Conservation (phyloP, 192 early-diverging fungal species). For the Chytriomyces sp. region DNA sequence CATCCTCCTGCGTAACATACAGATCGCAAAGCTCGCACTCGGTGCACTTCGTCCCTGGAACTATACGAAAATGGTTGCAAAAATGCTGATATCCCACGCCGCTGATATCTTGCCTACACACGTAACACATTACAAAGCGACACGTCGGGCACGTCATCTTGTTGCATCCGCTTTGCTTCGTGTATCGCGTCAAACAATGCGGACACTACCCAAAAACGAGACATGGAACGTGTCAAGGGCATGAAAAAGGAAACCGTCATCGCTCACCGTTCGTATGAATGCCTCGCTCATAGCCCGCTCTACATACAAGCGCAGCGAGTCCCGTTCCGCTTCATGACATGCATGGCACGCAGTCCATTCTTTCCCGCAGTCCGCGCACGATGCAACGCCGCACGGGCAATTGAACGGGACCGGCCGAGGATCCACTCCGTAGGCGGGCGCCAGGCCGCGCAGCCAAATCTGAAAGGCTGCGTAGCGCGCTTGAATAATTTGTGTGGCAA, state of each 20-base stretch:
- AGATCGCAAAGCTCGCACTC: conserved; percentile 61
- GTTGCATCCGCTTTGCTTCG: conserved; percentile 64
- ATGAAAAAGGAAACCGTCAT: neutral
- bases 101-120: conserved; percentile 62
- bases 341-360: conserved; percentile 47
- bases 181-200: conserved; percentile 53
- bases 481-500: neutral
- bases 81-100: conserved; percentile 60
- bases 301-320: conserved; percentile 57
- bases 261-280: conserved; percentile 61
- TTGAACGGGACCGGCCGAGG: conserved; percentile 41
- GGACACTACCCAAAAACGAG: conserved; percentile 50
- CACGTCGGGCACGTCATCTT: conserved; percentile 65
- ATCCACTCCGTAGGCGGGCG: neutral
- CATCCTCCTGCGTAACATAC: conserved; percentile 58
- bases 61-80: conserved; percentile 61
- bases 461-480: neutral
- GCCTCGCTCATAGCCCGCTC: conserved; percentile 65
- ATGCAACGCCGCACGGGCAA: conserved; percentile 49
- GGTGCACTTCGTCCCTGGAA: conserved; percentile 48
- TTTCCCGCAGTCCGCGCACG: conserved; percentile 51
- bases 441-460: neutral
- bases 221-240: neutral
- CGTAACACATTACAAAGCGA: conserved; percentile 63
- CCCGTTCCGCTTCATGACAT: conserved; percentile 54